Percentiles rank a stretch among this genome's conserved stretches.
phyloP scores from a whole-genome alignment of 805 yeast genomes.

The Teunomyces barrocoloradensis region DNA sequence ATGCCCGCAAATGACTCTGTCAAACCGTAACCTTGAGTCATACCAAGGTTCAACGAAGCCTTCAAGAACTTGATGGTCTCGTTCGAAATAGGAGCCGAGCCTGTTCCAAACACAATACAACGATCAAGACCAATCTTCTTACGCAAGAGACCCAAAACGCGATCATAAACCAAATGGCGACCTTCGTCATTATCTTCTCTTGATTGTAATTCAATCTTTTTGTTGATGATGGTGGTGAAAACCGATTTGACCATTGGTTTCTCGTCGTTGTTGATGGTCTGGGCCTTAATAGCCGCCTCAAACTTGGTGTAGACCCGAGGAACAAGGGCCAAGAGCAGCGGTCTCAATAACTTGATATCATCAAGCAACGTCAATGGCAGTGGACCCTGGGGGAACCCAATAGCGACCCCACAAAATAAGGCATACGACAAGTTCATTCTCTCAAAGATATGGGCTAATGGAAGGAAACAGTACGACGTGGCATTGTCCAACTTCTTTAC shows the following conservation, averaged over 20 bases:
- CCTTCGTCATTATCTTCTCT: slow-evolving; percentile 22
- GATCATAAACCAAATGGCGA: slow-evolving; percentile 29
- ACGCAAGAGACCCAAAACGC: slow-evolving; percentile 25
- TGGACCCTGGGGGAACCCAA: slow-evolving; percentile 32
- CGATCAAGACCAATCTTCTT: slow-evolving; percentile 36
- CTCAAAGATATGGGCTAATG: slow-evolving; percentile 25
- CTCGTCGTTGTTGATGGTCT: slow-evolving; percentile 34
- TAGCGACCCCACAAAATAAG: slow-evolving; percentile 14
- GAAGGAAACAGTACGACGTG: slow-evolving; percentile 20
- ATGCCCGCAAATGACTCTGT: slow-evolving; percentile 65
- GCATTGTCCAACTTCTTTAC: slow-evolving; percentile 8
- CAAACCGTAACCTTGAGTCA: slow-evolving; percentile 72
- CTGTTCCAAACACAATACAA: slow-evolving; percentile 26
- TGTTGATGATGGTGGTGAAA: slow-evolving; percentile 28
- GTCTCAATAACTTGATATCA: slow-evolving; percentile 28
- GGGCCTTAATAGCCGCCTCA: slow-evolving; percentile 50
- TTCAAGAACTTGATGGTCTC: slow-evolving; percentile 60
- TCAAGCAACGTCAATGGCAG: slow-evolving; percentile 27
- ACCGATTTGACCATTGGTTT: slow-evolving; percentile 28
- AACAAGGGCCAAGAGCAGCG: slow-evolving; percentile 28
- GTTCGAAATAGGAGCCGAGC: slow-evolving; percentile 71
- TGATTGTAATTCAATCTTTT: slow-evolving; percentile 22
- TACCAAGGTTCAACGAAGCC: slow-evolving; percentile 57
- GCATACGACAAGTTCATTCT: slow-evolving; percentile 14
- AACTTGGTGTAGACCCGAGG: slow-evolving; percentile 40